Conservation (phyloP, 2,329 filamentous ascomycete species). For the Calonectria pauciramosa region DNA sequence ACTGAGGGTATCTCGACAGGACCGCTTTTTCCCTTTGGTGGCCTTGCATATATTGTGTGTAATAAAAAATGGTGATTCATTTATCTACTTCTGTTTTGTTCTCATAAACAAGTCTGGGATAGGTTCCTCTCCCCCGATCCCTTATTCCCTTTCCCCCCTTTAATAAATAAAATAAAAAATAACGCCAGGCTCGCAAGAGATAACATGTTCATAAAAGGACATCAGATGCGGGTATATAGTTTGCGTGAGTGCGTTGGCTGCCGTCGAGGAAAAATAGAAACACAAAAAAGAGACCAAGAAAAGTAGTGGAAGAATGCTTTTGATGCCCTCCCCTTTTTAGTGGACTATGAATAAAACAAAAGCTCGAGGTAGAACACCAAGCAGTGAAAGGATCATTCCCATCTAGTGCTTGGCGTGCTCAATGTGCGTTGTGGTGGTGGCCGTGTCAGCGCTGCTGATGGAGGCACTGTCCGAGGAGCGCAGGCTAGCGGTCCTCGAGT, state of each 20-base stretch:
- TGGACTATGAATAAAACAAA: background rate
- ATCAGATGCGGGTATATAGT: slow-evolving; percentile 38
- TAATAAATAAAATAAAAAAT: background rate
- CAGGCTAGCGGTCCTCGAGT: slow-evolving; percentile 13
- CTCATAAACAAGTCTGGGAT: background rate
- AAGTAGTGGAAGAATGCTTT: background rate
- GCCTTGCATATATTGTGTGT: background rate
- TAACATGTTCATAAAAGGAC: background rate
- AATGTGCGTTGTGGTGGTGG: slow-evolving; percentile 37
- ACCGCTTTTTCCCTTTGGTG: background rate
- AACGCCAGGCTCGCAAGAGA: slow-evolving; percentile 36
- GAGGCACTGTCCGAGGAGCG: slow-evolving; percentile 40
- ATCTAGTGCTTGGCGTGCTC: slow-evolving; percentile 42
- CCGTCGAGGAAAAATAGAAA: slow-evolving; percentile 15
- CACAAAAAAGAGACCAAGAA: background rate
- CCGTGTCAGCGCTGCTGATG: slow-evolving; percentile 39
- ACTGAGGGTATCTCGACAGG: too few relatives aligned
- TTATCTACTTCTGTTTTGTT: background rate
- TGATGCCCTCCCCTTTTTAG: too few relatives aligned
- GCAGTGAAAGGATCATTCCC: background rate
- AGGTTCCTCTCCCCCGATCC: background rate
- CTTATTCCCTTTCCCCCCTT: background rate
- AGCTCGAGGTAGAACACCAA: background rate
- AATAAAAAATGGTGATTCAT: background rate
- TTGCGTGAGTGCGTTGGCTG: background rate